A percentile compares a stretch with the other conserved stretches of the same genome.
These are phyloP conservation scores for Wickerhamomyces sp. DNA, from an alignment of 1,139 yeast species.

Conservation along the genomic window DNA sequence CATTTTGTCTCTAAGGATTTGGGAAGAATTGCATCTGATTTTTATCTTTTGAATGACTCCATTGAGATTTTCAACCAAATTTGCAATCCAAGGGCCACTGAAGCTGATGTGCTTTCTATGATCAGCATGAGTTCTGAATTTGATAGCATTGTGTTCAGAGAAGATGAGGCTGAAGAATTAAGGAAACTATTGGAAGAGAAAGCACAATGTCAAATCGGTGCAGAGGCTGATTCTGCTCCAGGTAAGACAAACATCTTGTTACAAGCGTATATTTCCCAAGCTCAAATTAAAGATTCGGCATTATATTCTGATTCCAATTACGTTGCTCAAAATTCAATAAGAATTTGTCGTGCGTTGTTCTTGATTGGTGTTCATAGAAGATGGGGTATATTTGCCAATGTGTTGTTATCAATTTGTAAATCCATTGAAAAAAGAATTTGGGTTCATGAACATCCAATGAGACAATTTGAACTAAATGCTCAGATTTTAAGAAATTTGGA, in stretches of 20 bases:
- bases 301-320: constrained; percentile 82
- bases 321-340: constrained; percentile 91
- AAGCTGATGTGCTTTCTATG: constrained; percentile 87
- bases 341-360: constrained; percentile 89
- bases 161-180: constrained; percentile 79
- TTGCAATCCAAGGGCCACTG: constrained; percentile 81
- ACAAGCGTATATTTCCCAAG: constrained; percentile 83
- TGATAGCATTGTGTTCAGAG: constrained; percentile 82
- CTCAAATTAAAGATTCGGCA: constrained; percentile 70
- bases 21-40: constrained; percentile 94
- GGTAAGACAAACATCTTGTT: constrained; percentile 85
- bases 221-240: constrained; percentile 68
- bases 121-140: constrained; percentile 93
- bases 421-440: constrained; percentile 80
- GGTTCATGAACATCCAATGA: constrained; percentile 88
- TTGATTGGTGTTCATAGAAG: constrained; percentile 79
- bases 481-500: constrained; percentile 60
- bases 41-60: constrained; percentile 77
- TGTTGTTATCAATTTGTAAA: constrained; percentile 76
- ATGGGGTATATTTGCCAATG: constrained; percentile 80
- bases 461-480: constrained; percentile 78
- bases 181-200: constrained; percentile 53
- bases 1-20: constrained; percentile 80
- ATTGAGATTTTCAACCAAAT: constrained; percentile 86
- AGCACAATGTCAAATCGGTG: constrained; percentile 79